Percentiles rank a stretch among this genome's conserved stretches.
These are phyloP conservation scores for Pharnaceum exiguum DNA, from an alignment of 148 eudicot genomes.

Conservation along the genomic window DNA sequence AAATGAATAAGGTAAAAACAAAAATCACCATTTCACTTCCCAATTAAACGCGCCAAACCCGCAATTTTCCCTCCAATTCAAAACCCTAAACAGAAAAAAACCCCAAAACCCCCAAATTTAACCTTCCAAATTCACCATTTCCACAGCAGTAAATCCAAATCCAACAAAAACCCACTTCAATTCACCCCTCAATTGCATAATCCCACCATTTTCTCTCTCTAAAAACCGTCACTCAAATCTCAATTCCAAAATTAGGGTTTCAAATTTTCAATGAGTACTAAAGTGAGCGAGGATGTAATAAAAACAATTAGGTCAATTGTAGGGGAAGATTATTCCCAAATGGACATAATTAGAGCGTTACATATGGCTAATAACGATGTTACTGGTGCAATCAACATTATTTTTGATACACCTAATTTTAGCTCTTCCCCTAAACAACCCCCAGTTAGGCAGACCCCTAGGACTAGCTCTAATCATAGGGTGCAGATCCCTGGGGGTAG, in stretches of 20 bases:
- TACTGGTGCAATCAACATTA: conserved; percentile 88
- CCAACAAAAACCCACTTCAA: neutral
- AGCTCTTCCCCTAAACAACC: conserved; percentile 21
- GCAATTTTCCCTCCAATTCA: conserved; percentile 8
- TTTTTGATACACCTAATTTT: conserved; percentile 75
- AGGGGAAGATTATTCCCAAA: conserved; percentile 68
- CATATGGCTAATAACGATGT: conserved; percentile 87
- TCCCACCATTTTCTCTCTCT: neutral
- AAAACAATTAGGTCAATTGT: conserved; percentile 66
- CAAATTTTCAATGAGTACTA: conserved; percentile 44
- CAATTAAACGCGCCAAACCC: conserved; percentile 16
- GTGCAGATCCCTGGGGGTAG: conserved; percentile 15
- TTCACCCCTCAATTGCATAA: neutral
- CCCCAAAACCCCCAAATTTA: neutral
- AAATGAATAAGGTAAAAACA: too few relatives aligned
- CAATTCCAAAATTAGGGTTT: conserved; percentile 21
- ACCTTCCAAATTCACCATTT: neutral
- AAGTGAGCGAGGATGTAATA: conserved; percentile 51
- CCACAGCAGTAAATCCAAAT: too few relatives aligned
- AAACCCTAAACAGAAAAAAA: conserved; percentile 12
- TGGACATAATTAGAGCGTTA: conserved; percentile 91
- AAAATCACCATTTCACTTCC: conserved; percentile 14
- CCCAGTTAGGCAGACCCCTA: conserved; percentile 32
- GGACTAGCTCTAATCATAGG: conserved; percentile 16
- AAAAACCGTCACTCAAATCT: neutral